phyloP scores from a whole-genome alignment of 345 rosid genomes.

The Aurinia saxatilis region DNA sequence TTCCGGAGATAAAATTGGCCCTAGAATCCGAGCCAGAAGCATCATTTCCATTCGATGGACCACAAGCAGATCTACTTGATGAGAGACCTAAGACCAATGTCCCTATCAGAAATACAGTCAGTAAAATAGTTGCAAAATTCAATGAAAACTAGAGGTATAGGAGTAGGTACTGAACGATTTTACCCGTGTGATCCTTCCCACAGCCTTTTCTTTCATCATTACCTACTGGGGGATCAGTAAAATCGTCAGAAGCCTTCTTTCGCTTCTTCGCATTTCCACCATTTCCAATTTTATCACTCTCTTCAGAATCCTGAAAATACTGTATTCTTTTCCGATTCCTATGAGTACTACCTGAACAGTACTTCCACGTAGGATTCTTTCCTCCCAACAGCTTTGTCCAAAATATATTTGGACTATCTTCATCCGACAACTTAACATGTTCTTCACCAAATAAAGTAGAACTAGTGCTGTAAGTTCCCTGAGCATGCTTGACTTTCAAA shows the following conservation, averaged over 20 bases:
- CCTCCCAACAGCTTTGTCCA: constrained; percentile 69
- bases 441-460: constrained; percentile 54
- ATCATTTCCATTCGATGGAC: constrained; percentile 6
- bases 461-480: constrained; percentile 41
- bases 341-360: constrained; percentile 42
- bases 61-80: constrained; percentile 21
- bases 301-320: constrained; percentile 25
- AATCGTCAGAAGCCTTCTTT: constrained; percentile 37
- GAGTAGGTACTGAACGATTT: constrained; percentile 11
- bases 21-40: constrained; percentile 12
- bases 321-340: constrained; percentile 63
- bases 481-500: constrained; percentile 49
- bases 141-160: constrained; percentile 2
- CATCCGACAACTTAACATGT: constrained; percentile 38
- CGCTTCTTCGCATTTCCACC: constrained; percentile 45
- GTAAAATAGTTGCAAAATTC: constrained; percentile 6
- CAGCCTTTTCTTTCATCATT: constrained; percentile 22
- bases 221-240: constrained; percentile 20
- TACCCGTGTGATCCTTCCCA: constrained; percentile 41
- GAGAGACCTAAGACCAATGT: constrained; percentile 23
- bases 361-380: constrained; percentile 66
- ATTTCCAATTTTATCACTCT: constrained; percentile 25
- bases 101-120: constrained; percentile 40
- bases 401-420: constrained; percentile 49
- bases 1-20: constrained; percentile 23